Conservation (phyloP, 805 yeast genomes). For the Metschnikowia peoriensis region DNA sequence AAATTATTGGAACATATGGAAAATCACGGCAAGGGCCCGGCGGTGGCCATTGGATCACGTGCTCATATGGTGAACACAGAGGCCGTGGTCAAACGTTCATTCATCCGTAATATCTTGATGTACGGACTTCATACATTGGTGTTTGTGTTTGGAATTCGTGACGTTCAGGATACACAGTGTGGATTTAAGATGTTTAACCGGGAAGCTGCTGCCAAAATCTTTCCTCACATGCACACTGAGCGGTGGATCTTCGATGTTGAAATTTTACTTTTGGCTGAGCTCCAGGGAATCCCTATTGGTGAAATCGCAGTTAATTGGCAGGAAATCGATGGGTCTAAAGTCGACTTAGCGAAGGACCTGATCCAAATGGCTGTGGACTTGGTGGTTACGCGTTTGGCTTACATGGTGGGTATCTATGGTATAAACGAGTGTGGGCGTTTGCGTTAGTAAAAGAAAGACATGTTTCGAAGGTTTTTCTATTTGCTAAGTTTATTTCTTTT, state of each 20-base stretch:
- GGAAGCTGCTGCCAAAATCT: constrained; percentile 59
- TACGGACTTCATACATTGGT: constrained; percentile 86
- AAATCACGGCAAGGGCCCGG: constrained; percentile 36
- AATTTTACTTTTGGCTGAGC: constrained; percentile 73
- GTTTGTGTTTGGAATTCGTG: constrained; percentile 82
- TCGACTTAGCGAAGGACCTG: constrained; percentile 87
- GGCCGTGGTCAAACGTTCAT: constrained; percentile 92
- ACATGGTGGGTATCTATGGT: constrained; percentile 76
- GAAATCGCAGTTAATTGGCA: constrained; percentile 96
- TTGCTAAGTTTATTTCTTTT: too few relatives aligned
- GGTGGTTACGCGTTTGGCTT: constrained; percentile 87
- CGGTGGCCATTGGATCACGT: constrained; percentile 84
- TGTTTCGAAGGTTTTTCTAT: too few relatives aligned
- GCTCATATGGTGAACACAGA: constrained; percentile 97
- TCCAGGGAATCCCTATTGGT: constrained; percentile 60
- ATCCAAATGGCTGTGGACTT: constrained; percentile 92
- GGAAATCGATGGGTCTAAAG: constrained; percentile 93
- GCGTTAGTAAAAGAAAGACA: neutral
- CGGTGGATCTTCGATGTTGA: constrained; percentile 99
- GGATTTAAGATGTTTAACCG: constrained; percentile 92
- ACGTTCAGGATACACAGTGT: constrained; percentile 92
- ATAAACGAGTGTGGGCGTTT: constrained; percentile 19
- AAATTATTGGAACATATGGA: constrained; percentile 48
- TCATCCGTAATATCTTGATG: constrained; percentile 88
- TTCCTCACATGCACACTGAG: constrained; percentile 93